Evolutionary conservation across 2,329 filamentous ascomycete genomes (phyloP).

Genomic region (Ophiostoma pallidulum): DNA sequence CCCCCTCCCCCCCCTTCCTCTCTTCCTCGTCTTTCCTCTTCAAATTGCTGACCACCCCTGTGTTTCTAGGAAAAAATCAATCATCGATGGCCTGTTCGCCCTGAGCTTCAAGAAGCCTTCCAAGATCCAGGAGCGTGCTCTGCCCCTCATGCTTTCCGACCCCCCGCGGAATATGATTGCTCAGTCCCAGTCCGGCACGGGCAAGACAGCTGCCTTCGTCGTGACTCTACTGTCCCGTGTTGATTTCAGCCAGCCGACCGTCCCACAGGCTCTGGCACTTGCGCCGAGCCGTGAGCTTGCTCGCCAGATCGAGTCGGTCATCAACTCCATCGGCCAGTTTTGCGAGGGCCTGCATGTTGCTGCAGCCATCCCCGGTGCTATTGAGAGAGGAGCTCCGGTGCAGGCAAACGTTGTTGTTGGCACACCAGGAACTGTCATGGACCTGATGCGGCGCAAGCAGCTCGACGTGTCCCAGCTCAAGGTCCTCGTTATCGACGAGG

Average conservation of each 20-base stretch:
- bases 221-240: constrained; percentile 83
- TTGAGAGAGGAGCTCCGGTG: constrained; percentile 59
- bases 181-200: constrained; percentile 97
- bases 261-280: constrained; percentile 79
- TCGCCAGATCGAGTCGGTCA: constrained; percentile 82
- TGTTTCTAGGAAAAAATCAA: constrained; percentile 46
- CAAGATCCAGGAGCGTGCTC: constrained; percentile 92
- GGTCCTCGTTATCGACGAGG: constrained; percentile 87
- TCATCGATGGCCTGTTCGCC: constrained; percentile 66
- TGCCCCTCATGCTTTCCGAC: constrained; percentile 77
- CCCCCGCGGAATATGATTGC: constrained; percentile 93
- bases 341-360: constrained; percentile 65
- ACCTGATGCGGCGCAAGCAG: constrained; percentile 68
- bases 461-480: constrained; percentile 64
- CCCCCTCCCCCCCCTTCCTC: constrained; percentile 9
- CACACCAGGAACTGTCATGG: constrained; percentile 87
- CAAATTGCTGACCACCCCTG: too few relatives aligned
- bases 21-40: constrained; percentile 8
- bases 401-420: constrained; percentile 77
- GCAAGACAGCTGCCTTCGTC: constrained; percentile 94
- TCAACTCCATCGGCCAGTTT: constrained; percentile 76
- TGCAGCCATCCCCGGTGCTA: constrained; percentile 72
- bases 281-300: constrained; percentile 92
- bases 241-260: constrained; percentile 57
- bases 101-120: constrained; percentile 93